phyloP scores from a whole-genome alignment of 2,329 filamentous ascomycete species.

The Juglanconis oblonga region DNA sequence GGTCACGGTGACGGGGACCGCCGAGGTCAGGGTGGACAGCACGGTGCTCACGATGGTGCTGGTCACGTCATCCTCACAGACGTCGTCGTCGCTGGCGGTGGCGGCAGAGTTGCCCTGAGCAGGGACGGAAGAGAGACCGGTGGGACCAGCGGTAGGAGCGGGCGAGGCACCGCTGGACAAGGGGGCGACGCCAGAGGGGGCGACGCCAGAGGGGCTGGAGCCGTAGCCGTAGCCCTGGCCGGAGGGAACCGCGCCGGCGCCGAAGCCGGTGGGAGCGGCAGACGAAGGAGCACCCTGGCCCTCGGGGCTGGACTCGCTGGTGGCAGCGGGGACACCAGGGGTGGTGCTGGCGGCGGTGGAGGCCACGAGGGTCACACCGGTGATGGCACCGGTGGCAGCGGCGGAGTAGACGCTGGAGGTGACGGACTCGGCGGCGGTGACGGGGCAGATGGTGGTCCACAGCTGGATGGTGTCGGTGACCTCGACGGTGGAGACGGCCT shows the following conservation, averaged over 20 bases:
- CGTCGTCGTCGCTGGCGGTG: constrained; percentile 9
- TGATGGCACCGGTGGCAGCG: constrained; percentile 31
- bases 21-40: constrained; percentile 24
- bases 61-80: constrained; percentile 18
- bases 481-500: constrained; percentile 27
- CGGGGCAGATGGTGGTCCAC: constrained; percentile 41
- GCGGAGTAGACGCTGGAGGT: constrained; percentile 33
- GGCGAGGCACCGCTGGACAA: not conserved
- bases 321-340: constrained; percentile 15
- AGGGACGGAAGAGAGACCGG: not conserved
- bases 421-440: constrained; percentile 36
- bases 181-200: not conserved
- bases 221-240: too few relatives aligned
- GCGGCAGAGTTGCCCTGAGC: not conserved
- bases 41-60: constrained; percentile 25
- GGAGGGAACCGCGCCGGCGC: not conserved
- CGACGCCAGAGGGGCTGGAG: constrained; percentile 10
- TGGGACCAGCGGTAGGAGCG: not conserved
- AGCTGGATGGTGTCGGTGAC: constrained; percentile 38
- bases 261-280: constrained; percentile 8
- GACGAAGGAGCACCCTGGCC: constrained; percentile 13
- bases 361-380: constrained; percentile 38
- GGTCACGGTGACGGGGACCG: constrained; percentile 22
- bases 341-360: constrained; percentile 32
- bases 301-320: constrained; percentile 19